Base-by-base conservation (phyloP, 495 filamentous ascomycete species). In the Tuber indicum region DNA sequence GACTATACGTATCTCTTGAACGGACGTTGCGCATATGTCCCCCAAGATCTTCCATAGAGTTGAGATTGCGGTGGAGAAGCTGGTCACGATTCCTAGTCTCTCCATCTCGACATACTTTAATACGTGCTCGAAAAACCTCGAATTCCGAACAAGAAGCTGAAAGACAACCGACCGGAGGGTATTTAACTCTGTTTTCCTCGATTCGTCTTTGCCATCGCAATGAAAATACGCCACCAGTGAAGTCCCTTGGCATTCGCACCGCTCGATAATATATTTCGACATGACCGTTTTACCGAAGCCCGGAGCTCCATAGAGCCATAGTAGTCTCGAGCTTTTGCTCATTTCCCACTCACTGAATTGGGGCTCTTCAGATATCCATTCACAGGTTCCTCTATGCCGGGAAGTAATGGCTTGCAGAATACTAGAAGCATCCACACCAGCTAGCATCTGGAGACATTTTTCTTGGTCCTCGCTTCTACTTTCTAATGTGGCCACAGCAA, bases 241-340 rank as follows among this genome's bases (percentile, higher is more conserved):
- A 32, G 58, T 66, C 26, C 32, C 58, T 32, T 32, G 58, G 12
- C 3, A n/a, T 66, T 66, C 58, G 58, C 58, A 66, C 58, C 58
- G 58, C 26, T 66, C 58, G 58, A 66, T 66, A 14, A 66, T 66
- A 32, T 66, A 66, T 17, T 70, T 77, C 17, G 75, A 47, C 41
- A 74, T 70, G 43, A 77, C 46, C 5, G 75, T 77, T 46, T 77
- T 74, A 36, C 75, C 75, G 26, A 73, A 73, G 10, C 75, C 75
- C 21, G 75, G 72, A 19, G 71, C 70, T 8, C 75, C 72, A 41
- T 44, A 66, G 74, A 74, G 52, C 49, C 72, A 73, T 42, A 77
- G n/a, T 1, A 74, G 72, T 23, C 23, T 12, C 19, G 75, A 74
- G 41, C 45, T 17, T 9, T 32, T 23, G 19, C 32, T 32, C 26